Base-by-base conservation (phyloP, 2,329 filamentous ascomycete species). In the Dendryphion nanum region DNA sequence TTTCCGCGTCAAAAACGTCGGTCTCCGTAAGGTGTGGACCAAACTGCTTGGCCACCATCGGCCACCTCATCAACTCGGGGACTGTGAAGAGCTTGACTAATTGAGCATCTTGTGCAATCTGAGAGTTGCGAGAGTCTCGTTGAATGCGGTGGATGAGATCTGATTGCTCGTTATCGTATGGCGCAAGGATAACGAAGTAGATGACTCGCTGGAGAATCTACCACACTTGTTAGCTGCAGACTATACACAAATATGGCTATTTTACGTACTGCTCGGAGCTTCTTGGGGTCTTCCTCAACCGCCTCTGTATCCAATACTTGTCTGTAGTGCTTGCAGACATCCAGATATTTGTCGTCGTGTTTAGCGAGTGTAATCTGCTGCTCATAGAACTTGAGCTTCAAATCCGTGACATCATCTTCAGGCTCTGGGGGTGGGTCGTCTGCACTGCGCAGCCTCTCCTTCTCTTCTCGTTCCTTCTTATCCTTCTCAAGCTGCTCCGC, bases 81-180 rank as follows among this genome's bases (percentile, higher is more conserved):
- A 95, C 82, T 19, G 93, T 98, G 70, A 98, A 98, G 43, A 93
- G 81, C 70, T 94, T 94, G 41, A 98, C 78, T 6, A 98, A 80
- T 58, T 90, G 83, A 19, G 88, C 85, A 49, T 97, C 91, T 39
- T 83, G 77, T 4, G 87, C 72, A 36, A 97, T 81, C 63, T 85
- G 79, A 8, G 81, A 71, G 64, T 90, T 90, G 48, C 93, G 86
- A 6, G 84, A 72, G 67, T 98, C 93, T 66, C 83, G 81, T 65
- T 89, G 81, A 54, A 98, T 86, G 58, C 93, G 87, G 72, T 98
- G 90, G 44, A 98, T 83, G 38, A 98, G 85, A 55, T 98, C 93
- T 54, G 91, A 93, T 67, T 98, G 93, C 68, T 98, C 93, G 69
- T 98, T 98, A 73, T 98, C 91, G 70, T 97, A 89, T 6, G 93